Base-by-base conservation (phyloP, 208 protist species). In the Lotmaria passim region DNA sequence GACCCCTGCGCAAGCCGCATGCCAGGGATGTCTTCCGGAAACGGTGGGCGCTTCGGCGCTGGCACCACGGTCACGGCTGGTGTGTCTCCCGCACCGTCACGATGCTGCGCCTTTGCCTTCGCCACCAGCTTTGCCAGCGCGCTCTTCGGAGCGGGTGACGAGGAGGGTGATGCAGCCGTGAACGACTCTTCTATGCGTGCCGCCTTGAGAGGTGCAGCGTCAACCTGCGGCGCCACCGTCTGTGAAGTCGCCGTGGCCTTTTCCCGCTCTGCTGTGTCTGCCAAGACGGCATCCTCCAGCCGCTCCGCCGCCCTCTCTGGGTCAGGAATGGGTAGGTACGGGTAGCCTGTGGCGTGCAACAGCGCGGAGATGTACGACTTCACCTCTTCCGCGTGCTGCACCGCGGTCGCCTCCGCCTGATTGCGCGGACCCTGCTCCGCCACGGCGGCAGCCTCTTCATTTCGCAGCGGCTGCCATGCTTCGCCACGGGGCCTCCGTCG, bases 71-170 rank as follows among this genome's bases (percentile, higher is more conserved):
- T 59, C 19, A 74, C 53, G 2, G 52, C 57, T 0, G 50, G 31
- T 6, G 38, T 41, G 50, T 65, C 30, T 10, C 30, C 38, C 26
- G 53, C 51, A 0, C 36, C 24, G 24, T 69, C 62, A 28, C 61
- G 59, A 34, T 86, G 76, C 48, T 79, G 62, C 23, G 83, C 73
- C 75, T 81, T 89, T 15, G 81, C 84, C 30, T 73, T 70, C 5
- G 81, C 77, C 17, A 89, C 78, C 23, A 89, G 46, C 65, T 75
- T 79, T 0, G 84, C 84, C 15, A 89, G 69, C 1, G 84, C 78
- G 44, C 77, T 86, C 59, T 72, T 67, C 3, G 78, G 79, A 0
- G 59, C n/a, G n/a, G n/a, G 55, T 14, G 60, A 26, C 23, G 57
- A 62, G 10, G 55, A 7, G n/a, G 36, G 19, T 6, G 70, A 10